Evolutionary conservation across 2,329 filamentous ascomycete genomes (phyloP).

Genomic region (Epichloe uncinata): DNA sequence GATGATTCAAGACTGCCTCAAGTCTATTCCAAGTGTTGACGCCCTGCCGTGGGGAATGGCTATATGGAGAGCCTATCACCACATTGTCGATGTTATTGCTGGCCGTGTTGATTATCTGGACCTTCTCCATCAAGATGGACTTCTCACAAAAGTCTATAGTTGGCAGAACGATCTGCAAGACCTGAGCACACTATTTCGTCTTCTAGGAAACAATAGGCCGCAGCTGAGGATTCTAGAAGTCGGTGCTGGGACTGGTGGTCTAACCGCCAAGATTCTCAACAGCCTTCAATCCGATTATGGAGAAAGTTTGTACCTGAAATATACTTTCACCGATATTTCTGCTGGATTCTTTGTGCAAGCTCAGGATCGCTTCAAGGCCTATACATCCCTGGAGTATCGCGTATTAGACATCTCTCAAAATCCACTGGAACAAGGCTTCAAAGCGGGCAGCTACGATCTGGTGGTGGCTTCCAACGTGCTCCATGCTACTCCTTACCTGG

Average conservation of each 20-base stretch:
- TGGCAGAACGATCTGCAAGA: too few species aligned
- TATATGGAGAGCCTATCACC: too few species aligned
- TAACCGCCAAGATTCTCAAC: slow-evolving; percentile 15
- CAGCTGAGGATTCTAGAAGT: slow-evolving; percentile 26
- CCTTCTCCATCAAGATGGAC: too few species aligned
- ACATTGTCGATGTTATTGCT: too few species aligned
- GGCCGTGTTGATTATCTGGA: too few species aligned
- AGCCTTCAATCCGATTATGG: too few species aligned
- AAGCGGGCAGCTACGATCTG: slow-evolving; percentile 20
- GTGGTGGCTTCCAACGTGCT: slow-evolving; percentile 25
- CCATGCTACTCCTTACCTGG: slow-evolving; percentile 21
- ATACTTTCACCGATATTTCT: slow-evolving; percentile 32
- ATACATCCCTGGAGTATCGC: slow-evolving; percentile 5
- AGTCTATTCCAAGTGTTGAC: too few species aligned
- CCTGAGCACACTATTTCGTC: not conserved
- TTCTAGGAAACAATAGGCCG: slow-evolving; percentile 21
- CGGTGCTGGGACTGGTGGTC: slow-evolving; percentile 30
- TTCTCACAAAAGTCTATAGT: too few species aligned
- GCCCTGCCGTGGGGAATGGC: too few species aligned
- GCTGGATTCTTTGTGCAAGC: slow-evolving; percentile 25
- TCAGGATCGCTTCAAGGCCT: slow-evolving; percentile 13
- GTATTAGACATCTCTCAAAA: slow-evolving; percentile 13
- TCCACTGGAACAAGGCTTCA: slow-evolving; percentile 19
- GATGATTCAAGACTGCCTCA: too few species aligned
- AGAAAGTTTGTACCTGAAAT: slow-evolving; percentile 8